These are phyloP conservation scores for Melampsora abietis-canadensis DNA, from an alignment of 1,284 basidiomycete species.

Conservation along the genomic window DNA sequence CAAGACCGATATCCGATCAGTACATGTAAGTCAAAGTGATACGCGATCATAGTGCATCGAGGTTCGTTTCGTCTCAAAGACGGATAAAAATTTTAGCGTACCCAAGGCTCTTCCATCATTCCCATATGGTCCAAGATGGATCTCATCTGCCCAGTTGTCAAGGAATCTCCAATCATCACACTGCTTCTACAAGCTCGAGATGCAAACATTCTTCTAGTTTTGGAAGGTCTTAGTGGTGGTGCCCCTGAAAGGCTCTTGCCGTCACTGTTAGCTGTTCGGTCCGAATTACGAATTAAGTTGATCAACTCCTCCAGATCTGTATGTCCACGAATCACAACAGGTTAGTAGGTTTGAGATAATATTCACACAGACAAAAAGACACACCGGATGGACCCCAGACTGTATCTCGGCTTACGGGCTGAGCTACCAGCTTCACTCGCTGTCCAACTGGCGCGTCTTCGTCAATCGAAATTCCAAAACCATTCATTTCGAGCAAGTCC, in stretches of 20 bases:
- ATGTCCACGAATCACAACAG: neutral
- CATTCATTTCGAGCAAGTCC: slow-evolving; percentile 74
- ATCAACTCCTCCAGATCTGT: slow-evolving; percentile 93
- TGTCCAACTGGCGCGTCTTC: slow-evolving; percentile 60
- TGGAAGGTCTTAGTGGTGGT: slow-evolving; percentile 68
- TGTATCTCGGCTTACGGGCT: slow-evolving; percentile 85
- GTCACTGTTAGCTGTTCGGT: slow-evolving; percentile 48
- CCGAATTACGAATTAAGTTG: slow-evolving; percentile 58
- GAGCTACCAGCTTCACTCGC: slow-evolving; percentile 70
- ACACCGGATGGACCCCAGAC: slow-evolving; percentile 70
- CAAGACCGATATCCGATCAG: neutral
- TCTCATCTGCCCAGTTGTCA: slow-evolving; percentile 74
- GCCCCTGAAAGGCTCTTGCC: neutral
- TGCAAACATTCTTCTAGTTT: slow-evolving; percentile 94
- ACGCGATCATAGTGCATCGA: neutral
- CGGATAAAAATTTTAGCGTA: slow-evolving; percentile 45
- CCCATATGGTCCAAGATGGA: slow-evolving; percentile 91
- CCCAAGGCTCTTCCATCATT: slow-evolving; percentile 90
- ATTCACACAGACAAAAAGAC: neutral
- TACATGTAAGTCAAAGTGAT: neutral
- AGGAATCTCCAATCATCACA: slow-evolving; percentile 87
- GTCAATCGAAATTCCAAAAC: slow-evolving; percentile 70
- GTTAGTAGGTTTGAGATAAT: slow-evolving; percentile 15
- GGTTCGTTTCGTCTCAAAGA: no score
- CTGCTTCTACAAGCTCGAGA: slow-evolving; percentile 92